phyloP scores from a whole-genome alignment of 148 eudicot species.

The Chenopodium berlandieri region DNA sequence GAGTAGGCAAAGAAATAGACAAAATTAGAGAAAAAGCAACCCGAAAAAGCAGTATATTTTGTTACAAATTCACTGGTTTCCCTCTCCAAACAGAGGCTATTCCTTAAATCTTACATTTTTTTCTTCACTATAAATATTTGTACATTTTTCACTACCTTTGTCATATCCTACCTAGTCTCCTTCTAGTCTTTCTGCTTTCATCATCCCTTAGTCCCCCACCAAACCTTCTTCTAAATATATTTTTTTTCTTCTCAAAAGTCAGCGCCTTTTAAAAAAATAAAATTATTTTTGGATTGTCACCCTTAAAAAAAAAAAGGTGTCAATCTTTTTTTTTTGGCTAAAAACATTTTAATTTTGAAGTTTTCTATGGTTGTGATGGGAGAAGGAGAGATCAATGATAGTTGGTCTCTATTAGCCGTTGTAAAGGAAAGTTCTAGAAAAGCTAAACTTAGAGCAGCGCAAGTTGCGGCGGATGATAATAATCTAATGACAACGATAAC shows the following conservation, averaged over 20 bases:
- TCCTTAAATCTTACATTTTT: not conserved
- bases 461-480: not conserved
- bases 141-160: constrained; percentile 13
- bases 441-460: not conserved
- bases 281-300: not conserved
- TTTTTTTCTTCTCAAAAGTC: constrained; percentile 23
- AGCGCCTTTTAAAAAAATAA: constrained; percentile 8
- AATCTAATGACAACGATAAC: not conserved
- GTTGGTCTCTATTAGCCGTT: constrained; percentile 30
- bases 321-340: not conserved
- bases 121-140: constrained; percentile 27
- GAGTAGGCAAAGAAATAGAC: not conserved
- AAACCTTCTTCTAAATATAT: not conserved
- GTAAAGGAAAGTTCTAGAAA: constrained; percentile 26
- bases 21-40: constrained; percentile 20
- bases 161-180: not conserved
- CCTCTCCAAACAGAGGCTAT: not conserved
- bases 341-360: not conserved
- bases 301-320: not conserved
- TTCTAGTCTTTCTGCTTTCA: constrained; percentile 10
- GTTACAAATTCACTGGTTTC: constrained; percentile 25
- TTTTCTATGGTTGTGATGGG: not conserved
- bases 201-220: not conserved
- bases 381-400: constrained; percentile 8
- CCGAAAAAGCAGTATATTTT: constrained; percentile 8